Evolutionary conservation across 2,329 filamentous ascomycete species (phyloP), one percentile per base, ranked within the genome.

Genomic region (Ophiostoma tasmaniense): DNA sequence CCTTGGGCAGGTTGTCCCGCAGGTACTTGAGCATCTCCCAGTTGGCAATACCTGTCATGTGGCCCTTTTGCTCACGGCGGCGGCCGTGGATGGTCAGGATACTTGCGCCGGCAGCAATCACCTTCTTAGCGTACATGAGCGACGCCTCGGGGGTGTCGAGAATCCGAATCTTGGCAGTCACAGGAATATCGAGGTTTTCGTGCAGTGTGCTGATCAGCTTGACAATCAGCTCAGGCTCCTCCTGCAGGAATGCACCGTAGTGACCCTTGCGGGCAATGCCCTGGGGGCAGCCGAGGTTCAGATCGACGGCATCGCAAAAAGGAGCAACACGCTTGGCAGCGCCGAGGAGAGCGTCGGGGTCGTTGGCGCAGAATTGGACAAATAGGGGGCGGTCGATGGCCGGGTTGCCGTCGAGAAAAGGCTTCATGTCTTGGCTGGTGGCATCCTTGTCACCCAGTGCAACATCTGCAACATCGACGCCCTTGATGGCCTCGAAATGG

Each of bases 241-340:
- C 95, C 78, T 99, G 95, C 73, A 99, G 79, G 75, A 98, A 99
- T 0, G 94, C 90, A 28, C 95, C 95, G 75, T 99, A 99, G 77
- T 91, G 89, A 10, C 95, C 95, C 77, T 90, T 91, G 77, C 87
- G 87, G 42, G 95, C 95, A 73, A 99, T 99, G 1, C 94, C 94
- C 77, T 99, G 95, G 0, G 95, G 95, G 79, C 95, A 99, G 8
- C 95, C 95, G 4, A 99, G 83, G 77, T 99, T 99, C 74, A 99
- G 80, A 77, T 99, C 95, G 3, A 99, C 90, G 8, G 95, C 95
- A 77, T 99, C 95, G 79, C 94, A 98, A 78, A 93, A 91, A 0
- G 92, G 91, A 5, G 90, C 89, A 0, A 92, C 93, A 71, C 89
- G 84, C 72, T 85, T 84, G 0, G 94, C 95, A 0, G 95, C 93